phyloP scores from a whole-genome alignment of 1,284 basidiomycete genomes.

The Trichosporon inkin region DNA sequence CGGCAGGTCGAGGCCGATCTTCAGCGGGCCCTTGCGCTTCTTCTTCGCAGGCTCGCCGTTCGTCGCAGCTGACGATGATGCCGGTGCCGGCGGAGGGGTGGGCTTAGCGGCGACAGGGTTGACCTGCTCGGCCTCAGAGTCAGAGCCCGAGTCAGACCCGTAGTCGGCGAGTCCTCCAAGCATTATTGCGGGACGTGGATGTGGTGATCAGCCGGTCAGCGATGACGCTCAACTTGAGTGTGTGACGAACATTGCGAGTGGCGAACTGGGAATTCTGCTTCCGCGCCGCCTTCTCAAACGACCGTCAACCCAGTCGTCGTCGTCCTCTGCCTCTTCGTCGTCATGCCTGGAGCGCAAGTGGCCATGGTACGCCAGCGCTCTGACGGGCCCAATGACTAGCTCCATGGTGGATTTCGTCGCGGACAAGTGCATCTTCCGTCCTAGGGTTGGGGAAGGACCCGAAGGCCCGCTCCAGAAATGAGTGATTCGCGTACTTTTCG shows the following conservation, averaged over 20 bases:
- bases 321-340: constrained; percentile 41
- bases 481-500: constrained; percentile 36
- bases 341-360: constrained; percentile 47
- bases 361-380: constrained; percentile 41
- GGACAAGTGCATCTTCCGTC: constrained; percentile 41
- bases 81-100: constrained; percentile 10
- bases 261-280: neutral
- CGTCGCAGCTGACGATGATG: constrained; percentile 8
- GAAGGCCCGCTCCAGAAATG: constrained; percentile 36
- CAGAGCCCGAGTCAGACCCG: constrained; percentile 42
- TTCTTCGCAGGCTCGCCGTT: constrained; percentile 16
- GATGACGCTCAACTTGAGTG: neutral
- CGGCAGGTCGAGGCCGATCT: constrained; percentile 4
- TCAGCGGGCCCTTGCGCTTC: constrained; percentile 34
- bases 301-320: constrained; percentile 31
- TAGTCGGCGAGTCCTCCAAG: constrained; percentile 43
- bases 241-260: neutral
- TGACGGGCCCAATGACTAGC: constrained; percentile 45
- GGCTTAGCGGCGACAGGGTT: neutral
- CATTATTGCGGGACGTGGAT: constrained; percentile 24
- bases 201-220: neutral
- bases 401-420: constrained; percentile 46
- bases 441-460: constrained; percentile 26
- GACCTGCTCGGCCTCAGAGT: constrained; percentile 7
- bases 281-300: too few relatives aligned